Conservation (phyloP, 2,329 filamentous ascomycete genomes). For the Ploettnerulaceae sp. region DNA sequence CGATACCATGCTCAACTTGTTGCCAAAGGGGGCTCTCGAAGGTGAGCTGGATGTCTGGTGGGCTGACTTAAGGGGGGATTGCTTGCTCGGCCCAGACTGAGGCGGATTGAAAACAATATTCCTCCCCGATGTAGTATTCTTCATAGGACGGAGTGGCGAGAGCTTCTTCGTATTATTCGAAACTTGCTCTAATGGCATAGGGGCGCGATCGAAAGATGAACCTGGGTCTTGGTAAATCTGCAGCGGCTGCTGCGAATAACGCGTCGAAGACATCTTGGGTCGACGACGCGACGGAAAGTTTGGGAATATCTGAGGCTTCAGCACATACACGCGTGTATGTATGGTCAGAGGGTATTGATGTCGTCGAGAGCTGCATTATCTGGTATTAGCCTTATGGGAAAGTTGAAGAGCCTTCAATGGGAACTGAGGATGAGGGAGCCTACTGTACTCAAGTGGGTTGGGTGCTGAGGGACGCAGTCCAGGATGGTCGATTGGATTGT, state of each 20-base stretch:
- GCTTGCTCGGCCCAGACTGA: slow-evolving; percentile 44
- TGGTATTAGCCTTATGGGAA: slow-evolving; percentile 18
- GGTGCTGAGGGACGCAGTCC: slow-evolving; percentile 28
- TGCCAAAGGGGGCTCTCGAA: slow-evolving; percentile 55
- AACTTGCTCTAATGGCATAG: slow-evolving; percentile 30
- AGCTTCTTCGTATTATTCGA: slow-evolving; percentile 22
- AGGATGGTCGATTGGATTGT: slow-evolving; percentile 31
- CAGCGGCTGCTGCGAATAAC: slow-evolving; percentile 45
- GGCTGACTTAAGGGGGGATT: slow-evolving; percentile 65
- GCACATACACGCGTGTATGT: slow-evolving; percentile 37
- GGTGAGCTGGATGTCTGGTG: slow-evolving; percentile 53
- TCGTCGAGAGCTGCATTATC: slow-evolving; percentile 19
- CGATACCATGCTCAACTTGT: slow-evolving; percentile 60
- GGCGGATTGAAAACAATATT: slow-evolving; percentile 66
- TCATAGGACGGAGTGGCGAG: slow-evolving; percentile 40
- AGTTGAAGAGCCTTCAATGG: slow-evolving; percentile 16
- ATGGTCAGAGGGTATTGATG: slow-evolving; percentile 62
- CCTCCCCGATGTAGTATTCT: slow-evolving; percentile 41
- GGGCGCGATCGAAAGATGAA: slow-evolving; percentile 37
- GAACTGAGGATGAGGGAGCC: slow-evolving; percentile 23
- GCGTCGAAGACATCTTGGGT: slow-evolving; percentile 48
- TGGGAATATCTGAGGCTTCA: background rate
- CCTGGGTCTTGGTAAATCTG: slow-evolving; percentile 55
- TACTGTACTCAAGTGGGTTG: slow-evolving; percentile 26
- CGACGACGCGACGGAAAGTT: slow-evolving; percentile 25